Evolutionary conservation across 148 eudicot species (phyloP).

Genomic region (Pharnaceum exiguum): DNA sequence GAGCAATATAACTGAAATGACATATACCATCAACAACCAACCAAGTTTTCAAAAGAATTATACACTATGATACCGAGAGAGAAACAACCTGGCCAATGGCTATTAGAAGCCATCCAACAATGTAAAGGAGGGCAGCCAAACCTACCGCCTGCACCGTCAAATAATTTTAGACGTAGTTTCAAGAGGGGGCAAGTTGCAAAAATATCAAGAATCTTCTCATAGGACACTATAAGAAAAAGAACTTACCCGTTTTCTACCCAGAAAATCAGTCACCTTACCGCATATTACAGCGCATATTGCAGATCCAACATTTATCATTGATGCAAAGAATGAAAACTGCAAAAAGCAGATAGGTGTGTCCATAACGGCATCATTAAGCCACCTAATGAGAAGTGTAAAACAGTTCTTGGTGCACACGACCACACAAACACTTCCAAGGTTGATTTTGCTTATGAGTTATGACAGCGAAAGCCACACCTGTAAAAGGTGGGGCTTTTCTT

Average conservation of each 20-base stretch:
- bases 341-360: background rate
- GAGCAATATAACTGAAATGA: background rate
- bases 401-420: no score
- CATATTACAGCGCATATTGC: conserved; percentile 24
- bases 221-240: background rate
- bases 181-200: background rate
- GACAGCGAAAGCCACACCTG: no score
- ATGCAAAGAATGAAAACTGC: conserved; percentile 39
- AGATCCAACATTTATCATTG: conserved; percentile 24
- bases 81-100: conserved; percentile 20
- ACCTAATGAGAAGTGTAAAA: no score
- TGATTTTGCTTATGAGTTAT: no score
- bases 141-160: conserved; percentile 20
- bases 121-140: conserved; percentile 12
- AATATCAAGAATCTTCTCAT: background rate
- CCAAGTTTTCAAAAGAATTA: background rate
- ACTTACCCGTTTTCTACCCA: conserved; percentile 35
- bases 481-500: no score
- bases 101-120: conserved; percentile 34
- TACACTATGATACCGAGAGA: background rate
- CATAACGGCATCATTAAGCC: no score
- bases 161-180: background rate
- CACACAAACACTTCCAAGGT: no score
- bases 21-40: background rate
- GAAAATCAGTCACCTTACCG: conserved; percentile 31